Percentiles rank a stretch among this genome's conserved stretches.
These are phyloP conservation scores for Bretschneidera sinensis DNA, from an alignment of 345 rosid genomes.

Conservation along the genomic window DNA sequence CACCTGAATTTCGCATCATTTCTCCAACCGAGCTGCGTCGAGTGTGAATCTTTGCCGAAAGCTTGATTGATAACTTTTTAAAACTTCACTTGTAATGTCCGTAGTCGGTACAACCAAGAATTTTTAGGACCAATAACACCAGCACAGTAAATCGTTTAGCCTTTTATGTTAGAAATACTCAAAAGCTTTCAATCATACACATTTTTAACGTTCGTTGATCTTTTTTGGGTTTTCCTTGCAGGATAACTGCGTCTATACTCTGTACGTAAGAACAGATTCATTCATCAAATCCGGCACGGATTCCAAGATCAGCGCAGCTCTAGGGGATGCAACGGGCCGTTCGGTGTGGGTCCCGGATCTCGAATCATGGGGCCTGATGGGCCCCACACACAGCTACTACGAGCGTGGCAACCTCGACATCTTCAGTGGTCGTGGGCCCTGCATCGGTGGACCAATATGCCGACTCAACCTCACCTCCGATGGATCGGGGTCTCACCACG, in stretches of 20 bases:
- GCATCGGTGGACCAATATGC: conserved; percentile 53
- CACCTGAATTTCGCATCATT: too few relatives aligned
- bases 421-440: conserved; percentile 68
- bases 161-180: too few relatives aligned
- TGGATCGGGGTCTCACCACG: conserved; percentile 66
- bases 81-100: too few relatives aligned
- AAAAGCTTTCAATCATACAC: too few relatives aligned
- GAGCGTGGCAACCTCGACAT: conserved; percentile 91
- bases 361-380: conserved; percentile 83
- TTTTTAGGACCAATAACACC: too few relatives aligned
- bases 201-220: neutral
- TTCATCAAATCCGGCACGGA: conserved; percentile 78
- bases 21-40: too few relatives aligned
- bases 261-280: conserved; percentile 70
- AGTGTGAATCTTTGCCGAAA: too few relatives aligned
- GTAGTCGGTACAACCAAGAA: too few relatives aligned
- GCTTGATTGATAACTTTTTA: too few relatives aligned
- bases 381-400: conserved; percentile 55
- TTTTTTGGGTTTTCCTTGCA: neutral
- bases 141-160: too few relatives aligned
- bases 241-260: conserved; percentile 57
- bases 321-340: conserved; percentile 46
- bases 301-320: conserved; percentile 47
- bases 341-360: conserved; percentile 38
- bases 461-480: conserved; percentile 72